These are phyloP conservation scores for Mortierella alpina DNA, from an alignment of 192 early-diverging fungal genomes.

Conservation along the genomic window DNA sequence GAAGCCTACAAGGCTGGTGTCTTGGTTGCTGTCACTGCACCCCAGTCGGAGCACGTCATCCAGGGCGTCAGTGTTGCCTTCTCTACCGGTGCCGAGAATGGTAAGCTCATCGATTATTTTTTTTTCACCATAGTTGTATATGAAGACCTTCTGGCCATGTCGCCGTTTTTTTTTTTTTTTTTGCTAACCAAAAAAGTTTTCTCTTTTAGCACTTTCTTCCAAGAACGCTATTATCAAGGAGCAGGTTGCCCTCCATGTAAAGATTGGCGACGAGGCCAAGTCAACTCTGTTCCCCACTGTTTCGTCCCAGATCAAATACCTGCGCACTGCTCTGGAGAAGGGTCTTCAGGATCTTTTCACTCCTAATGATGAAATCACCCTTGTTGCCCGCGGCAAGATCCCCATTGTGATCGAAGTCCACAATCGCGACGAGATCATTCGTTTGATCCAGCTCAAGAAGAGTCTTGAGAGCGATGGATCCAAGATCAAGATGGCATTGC, in stretches of 20 bases:
- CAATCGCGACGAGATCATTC: conserved; percentile 75
- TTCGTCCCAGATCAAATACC: conserved; percentile 62
- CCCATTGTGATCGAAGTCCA: conserved; percentile 60
- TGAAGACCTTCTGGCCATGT: neutral
- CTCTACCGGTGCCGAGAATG: conserved; percentile 66
- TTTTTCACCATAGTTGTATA: neutral
- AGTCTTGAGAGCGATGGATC: conserved; percentile 51
- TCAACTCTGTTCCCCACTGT: conserved; percentile 58
- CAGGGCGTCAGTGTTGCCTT: conserved; percentile 75
- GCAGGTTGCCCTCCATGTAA: conserved; percentile 68
- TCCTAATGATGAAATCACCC: conserved; percentile 45
- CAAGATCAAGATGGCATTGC: conserved; percentile 59
- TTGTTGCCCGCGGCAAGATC: conserved; percentile 60
- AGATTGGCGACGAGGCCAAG: conserved; percentile 62
- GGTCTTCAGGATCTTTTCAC: conserved; percentile 31
- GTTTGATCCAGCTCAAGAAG: conserved; percentile 70
- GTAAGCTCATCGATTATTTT: conserved; percentile 26
- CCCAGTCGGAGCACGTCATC: conserved; percentile 62
- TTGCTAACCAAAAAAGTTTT: conserved; percentile 3
- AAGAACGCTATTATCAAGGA: conserved; percentile 57
- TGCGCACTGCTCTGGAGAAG: conserved; percentile 56
- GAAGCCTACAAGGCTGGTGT: conserved; percentile 72
- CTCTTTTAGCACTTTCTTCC: conserved; percentile 16
- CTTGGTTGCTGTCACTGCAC: conserved; percentile 67
- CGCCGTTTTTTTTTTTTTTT: neutral